Conservation (phyloP, 73 alveolate species). For the Blepharisma stoltei region DNA sequence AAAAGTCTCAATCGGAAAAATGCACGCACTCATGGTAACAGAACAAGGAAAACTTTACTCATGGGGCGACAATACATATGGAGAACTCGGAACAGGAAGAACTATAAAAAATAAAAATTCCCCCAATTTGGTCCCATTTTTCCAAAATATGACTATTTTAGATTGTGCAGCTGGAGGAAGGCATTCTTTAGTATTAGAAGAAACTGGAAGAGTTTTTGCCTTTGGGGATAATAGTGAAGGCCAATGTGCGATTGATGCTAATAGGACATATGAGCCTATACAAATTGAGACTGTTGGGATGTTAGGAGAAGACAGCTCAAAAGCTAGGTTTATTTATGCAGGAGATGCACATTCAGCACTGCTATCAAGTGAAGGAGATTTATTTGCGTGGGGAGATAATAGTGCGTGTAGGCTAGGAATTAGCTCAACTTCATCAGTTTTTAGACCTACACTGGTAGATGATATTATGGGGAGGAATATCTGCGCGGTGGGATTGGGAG, state of each 20-base stretch:
- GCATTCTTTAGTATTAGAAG: constrained; percentile 51
- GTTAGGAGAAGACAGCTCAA: constrained; percentile 11
- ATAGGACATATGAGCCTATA: constrained; percentile 26
- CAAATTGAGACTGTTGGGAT: constrained; percentile 14
- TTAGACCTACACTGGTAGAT: constrained; percentile 10
- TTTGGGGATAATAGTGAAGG: constrained; percentile 74
- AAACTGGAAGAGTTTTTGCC: constrained; percentile 48
- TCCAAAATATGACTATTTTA: not conserved
- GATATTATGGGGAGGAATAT: constrained; percentile 28
- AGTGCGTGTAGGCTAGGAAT: constrained; percentile 30
- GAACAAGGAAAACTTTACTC: constrained; percentile 50
- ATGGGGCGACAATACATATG: constrained; percentile 48
- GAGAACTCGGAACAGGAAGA: constrained; percentile 45
- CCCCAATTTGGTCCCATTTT: not conserved
- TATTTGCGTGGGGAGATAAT: constrained; percentile 34
- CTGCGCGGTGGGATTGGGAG: constrained; percentile 30
- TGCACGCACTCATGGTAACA: constrained; percentile 37
- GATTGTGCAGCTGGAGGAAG: constrained; percentile 59
- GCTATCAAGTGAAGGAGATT: constrained; percentile 26
- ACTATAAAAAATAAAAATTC: not conserved
- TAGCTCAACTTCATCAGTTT: not conserved
- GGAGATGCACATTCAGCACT: constrained; percentile 36
- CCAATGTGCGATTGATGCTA: constrained; percentile 47
- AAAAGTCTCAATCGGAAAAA: constrained; percentile 45
- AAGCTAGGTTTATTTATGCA: constrained; percentile 5